Evolutionary conservation across 805 yeast species (phyloP).

Genomic region (Cyberlindnera americana): DNA sequence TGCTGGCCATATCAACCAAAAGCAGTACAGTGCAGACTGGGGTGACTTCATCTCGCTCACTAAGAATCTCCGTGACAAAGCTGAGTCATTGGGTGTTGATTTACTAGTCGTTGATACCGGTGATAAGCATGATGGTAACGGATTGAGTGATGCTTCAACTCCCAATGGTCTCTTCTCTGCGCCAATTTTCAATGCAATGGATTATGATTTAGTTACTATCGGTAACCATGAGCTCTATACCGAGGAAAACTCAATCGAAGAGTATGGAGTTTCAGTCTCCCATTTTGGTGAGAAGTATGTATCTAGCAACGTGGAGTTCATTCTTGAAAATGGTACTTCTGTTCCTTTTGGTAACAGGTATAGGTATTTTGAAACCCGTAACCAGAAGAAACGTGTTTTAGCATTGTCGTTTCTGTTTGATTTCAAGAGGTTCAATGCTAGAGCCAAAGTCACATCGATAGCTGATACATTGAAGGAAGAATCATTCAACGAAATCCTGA

Average conservation of each 20-base stretch:
- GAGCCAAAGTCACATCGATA: constrained; percentile 63
- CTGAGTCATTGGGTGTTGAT: constrained; percentile 51
- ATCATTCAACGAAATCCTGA: constrained; percentile 60
- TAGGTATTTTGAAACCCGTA: constrained; percentile 61
- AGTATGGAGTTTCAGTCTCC: constrained; percentile 56
- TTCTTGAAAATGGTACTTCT: constrained; percentile 38
- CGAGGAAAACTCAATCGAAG: constrained; percentile 59
- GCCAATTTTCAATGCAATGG: constrained; percentile 56
- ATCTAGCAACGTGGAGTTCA: constrained; percentile 66
- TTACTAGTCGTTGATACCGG: constrained; percentile 81
- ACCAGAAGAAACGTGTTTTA: constrained; percentile 48
- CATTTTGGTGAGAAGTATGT: constrained; percentile 64
- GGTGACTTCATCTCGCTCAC: constrained; percentile 82
- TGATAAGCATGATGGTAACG: constrained; percentile 94
- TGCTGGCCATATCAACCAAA: constrained; percentile 81
- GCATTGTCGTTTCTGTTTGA: constrained; percentile 80
- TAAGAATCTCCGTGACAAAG: constrained; percentile 42
- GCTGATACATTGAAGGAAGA: constrained; percentile 46
- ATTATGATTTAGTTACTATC: constrained; percentile 75
- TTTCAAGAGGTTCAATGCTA: constrained; percentile 56
- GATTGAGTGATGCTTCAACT: constrained; percentile 71
- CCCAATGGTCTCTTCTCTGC: constrained; percentile 69
- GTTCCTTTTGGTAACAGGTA: constrained; percentile 67
- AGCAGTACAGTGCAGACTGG: constrained; percentile 81
- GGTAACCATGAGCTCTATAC: constrained; percentile 91